Conservation (phyloP, 345 rosid genomes). For the Dipteronia sinensis region DNA sequence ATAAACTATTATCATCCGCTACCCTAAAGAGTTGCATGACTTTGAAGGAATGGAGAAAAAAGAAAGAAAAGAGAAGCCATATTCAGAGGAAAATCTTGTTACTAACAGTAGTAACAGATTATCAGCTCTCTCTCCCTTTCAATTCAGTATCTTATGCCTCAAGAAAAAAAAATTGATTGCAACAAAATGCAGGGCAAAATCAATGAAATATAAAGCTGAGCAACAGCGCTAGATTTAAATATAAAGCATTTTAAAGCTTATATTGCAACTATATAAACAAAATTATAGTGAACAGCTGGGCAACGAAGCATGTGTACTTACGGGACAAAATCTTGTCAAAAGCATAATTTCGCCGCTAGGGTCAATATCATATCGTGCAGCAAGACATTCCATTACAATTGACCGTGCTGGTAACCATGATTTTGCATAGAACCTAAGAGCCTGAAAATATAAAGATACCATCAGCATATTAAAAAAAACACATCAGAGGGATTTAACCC, state of each 20-base stretch:
- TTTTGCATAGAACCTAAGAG: conserved; percentile 65
- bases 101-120: neutral
- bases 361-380: conserved; percentile 58
- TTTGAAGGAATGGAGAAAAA: too few species aligned
- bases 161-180: neutral
- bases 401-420: conserved; percentile 94
- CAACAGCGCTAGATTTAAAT: neutral
- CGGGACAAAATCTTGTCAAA: conserved; percentile 67
- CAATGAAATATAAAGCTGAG: neutral
- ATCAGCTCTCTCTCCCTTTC: neutral
- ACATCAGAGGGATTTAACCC: neutral
- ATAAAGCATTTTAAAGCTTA: neutral
- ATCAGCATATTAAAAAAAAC: conserved; percentile 5
- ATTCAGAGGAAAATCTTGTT: neutral
- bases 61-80: neutral
- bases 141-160: neutral
- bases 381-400: conserved; percentile 74
- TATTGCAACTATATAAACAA: neutral
- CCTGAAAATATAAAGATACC: conserved; percentile 39
- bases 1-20: neutral
- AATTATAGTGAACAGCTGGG: neutral
- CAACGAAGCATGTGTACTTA: conserved; percentile 38
- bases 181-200: neutral
- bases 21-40: neutral
- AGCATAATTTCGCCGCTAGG: conserved; percentile 90